Base-by-base conservation (phyloP, 2,329 filamentous ascomycete genomes). In the Aspergillus sp. region DNA sequence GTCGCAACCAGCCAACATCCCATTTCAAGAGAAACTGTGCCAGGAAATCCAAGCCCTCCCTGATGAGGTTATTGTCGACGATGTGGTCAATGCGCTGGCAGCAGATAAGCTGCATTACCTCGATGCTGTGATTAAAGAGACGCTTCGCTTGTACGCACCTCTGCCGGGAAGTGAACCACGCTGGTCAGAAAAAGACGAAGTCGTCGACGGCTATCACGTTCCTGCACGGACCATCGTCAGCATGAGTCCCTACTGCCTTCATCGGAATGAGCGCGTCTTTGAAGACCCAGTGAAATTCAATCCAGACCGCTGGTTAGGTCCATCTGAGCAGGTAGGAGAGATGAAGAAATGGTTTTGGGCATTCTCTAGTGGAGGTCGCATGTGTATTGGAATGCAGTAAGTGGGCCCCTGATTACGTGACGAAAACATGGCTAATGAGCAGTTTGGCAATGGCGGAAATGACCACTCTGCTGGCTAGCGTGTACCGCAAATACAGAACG, bases 381-480 rank as follows among this genome's bases (percentile, higher is more conserved):
- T 74, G 70, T 74, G 67, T 50, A 70, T 75, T 57, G 71, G 73
- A 1, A 59, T 72, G 55, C 67, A 71, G 60, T 66, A 52, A 55
- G 64, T 55, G 14, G 3, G 26, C 13, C 4, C 13, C 5, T 17
- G 13, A n/a, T 44, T 4, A 32, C 2, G 3, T 24, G 3, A 20
- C 7, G 14, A 26, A 2, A 3, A 20, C 6, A 3, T 3, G 3
- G 19, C 19, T 48, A 17, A 49, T 13, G 13, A 22, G n/a, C 44
- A 76, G 73, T 60, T 63, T 80, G 8, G 78, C 78, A 2, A 77
- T 79, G 70, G 75, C 75, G 11, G 77, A 80, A 58, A 79, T 80
- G 76, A 76, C 73, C 1, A 76, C 74, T 1, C 59, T 80, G 7
- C 60, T 75, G 1, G 70, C 76, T 3, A 72, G 74, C 1, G 55